Percentiles rank a stretch among this genome's conserved stretches.
Conservation (phyloP, 768 basidiomycete genomes). For the Lactarius indigo region DNA sequence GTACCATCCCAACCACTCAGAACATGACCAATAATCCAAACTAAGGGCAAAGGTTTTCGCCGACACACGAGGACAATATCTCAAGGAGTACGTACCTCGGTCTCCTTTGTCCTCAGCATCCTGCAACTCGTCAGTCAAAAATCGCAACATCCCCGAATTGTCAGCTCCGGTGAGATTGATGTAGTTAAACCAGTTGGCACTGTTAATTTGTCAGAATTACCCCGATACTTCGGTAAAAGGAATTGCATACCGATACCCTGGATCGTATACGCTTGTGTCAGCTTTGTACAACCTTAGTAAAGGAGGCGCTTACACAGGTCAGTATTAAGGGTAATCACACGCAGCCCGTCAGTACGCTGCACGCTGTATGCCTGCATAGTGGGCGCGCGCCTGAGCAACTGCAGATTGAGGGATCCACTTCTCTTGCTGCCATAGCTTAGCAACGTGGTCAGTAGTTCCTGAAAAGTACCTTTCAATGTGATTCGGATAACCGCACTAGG, state of each 20-base stretch:
- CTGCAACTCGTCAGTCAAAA: slow-evolving; percentile 75
- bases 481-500: neutral
- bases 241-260: slow-evolving; percentile 30
- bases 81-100: slow-evolving; percentile 41
- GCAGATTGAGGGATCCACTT: slow-evolving; percentile 61
- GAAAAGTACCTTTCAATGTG: neutral
- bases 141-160: slow-evolving; percentile 70
- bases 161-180: slow-evolving; percentile 70
- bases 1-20: slow-evolving; percentile 67
- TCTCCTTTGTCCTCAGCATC: slow-evolving; percentile 75
- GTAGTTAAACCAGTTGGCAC: slow-evolving; percentile 72
- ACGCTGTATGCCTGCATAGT: slow-evolving; percentile 77
- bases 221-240: neutral
- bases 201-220: slow-evolving; percentile 26
- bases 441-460: slow-evolving; percentile 80
- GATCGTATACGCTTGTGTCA: neutral
- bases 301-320: slow-evolving; percentile 57
- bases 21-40: slow-evolving; percentile 56
- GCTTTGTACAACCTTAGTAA: slow-evolving; percentile 9
- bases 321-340: slow-evolving; percentile 73
- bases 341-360: slow-evolving; percentile 57
- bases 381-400: slow-evolving; percentile 54
- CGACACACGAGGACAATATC: neutral
- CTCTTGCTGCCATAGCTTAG: slow-evolving; percentile 66
- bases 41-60: slow-evolving; percentile 32